Base-by-base conservation (phyloP, 2,329 filamentous ascomycete genomes). In the Nigrospora sphaerica region DNA sequence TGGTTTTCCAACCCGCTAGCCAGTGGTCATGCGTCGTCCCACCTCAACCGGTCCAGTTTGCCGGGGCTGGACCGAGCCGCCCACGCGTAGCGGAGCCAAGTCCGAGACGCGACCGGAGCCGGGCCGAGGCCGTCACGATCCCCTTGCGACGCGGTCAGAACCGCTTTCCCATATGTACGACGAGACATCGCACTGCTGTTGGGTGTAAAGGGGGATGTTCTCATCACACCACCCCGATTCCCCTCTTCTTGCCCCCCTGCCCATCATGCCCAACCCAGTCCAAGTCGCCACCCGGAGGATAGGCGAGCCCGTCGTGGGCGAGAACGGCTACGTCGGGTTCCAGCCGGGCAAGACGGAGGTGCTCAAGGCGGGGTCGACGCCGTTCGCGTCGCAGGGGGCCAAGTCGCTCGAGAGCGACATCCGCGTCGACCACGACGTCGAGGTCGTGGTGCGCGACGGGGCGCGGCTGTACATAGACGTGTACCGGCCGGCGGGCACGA, bases 391-490 rank as follows among this genome's bases (percentile, higher is more conserved):
- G 23, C 23, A 28, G 23, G 23, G 23, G 5, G 59, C 62, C 4
- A 61, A 60, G 40, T 53, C 60, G 7, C 53, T 68, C 13, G 52
- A 57, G 42, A 63, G 57, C 42, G 63, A 69, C 39, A 72, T 74
- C 38, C 57, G 55, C 1, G 54, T 72, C n/a, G 67, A 73, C 6
- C 68, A 71, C 46, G 70, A 74, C 52, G 64, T 73, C 31, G 63
- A 66, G 34, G 67, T 74, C 35, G 53, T 56, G 4, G 60, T 71
- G 1, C 62, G 71, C 37, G 72, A 74, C 48, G 70, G 72, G 14
- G 58, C 52, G 16, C 58, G 60, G 1, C 57, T 74, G 0, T 73
- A 73, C 52, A 60, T 61, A 6, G 72, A 75, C 46, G 61, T 75
- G 34, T 74, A 71, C 53, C 62, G 71, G 9, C 70, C 71, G 0